Conservation (phyloP, 2,329 filamentous ascomycete species). For the Fusarium sp. region DNA sequence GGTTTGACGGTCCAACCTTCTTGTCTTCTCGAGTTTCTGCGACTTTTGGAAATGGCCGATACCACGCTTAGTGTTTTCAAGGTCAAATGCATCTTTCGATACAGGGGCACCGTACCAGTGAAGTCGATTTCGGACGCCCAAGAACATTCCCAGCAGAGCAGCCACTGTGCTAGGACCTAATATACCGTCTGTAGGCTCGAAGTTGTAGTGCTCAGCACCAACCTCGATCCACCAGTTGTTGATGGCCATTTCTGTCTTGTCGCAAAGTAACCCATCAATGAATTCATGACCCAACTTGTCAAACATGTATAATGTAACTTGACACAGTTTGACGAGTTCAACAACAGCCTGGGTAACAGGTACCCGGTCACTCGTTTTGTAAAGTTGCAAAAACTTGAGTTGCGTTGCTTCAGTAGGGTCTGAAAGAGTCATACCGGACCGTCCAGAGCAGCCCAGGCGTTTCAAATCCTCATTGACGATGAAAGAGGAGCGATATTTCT, state of each 20-base stretch:
- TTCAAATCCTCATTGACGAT: conserved; percentile 96
- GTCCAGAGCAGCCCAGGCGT: conserved; percentile 88
- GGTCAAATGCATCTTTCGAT: conserved; percentile 90
- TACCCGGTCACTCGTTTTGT: conserved; percentile 86
- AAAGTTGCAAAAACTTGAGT: conserved; percentile 91
- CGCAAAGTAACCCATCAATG: conserved; percentile 90
- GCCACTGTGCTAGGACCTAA: conserved; percentile 92
- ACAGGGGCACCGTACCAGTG: conserved; percentile 87
- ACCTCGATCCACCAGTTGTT: conserved; percentile 97
- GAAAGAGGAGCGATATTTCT: conserved; percentile 82
- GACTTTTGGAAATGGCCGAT: conserved; percentile 92
- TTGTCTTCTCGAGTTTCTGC: conserved; percentile 80
- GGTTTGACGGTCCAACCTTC: conserved; percentile 85
- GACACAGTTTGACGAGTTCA: conserved; percentile 91
- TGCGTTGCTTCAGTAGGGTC: conserved; percentile 83
- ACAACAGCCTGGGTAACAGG: conserved; percentile 81
- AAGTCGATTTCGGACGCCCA: conserved; percentile 90
- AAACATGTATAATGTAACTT: conserved; percentile 88
- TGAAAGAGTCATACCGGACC: conserved; percentile 84
- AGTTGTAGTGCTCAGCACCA: conserved; percentile 89
- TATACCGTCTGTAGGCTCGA: conserved; percentile 92
- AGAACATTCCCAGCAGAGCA: conserved; percentile 84
- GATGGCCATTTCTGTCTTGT: conserved; percentile 89
- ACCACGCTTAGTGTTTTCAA: conserved; percentile 82
- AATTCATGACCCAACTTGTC: conserved; percentile 88